Percentiles rank a stretch among this genome's conserved stretches.
Evolutionary conservation across 805 yeast species (phyloP).

Genomic region (Saccharomycopsis schoenii): DNA sequence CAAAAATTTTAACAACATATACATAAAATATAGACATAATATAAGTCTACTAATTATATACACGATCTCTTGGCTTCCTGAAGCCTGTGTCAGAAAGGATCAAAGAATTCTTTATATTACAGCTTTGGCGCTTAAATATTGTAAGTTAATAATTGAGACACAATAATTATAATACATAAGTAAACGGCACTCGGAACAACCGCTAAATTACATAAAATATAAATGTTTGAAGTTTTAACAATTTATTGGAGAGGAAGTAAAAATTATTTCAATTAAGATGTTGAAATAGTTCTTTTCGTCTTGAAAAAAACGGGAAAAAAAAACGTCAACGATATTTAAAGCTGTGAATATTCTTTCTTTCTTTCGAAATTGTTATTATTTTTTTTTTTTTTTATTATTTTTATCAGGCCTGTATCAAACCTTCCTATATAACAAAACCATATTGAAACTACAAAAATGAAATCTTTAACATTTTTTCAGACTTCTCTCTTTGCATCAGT

Average conservation of each 20-base stretch:
- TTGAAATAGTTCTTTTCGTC: background rate
- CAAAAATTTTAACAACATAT: background rate
- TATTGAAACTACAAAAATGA: background rate
- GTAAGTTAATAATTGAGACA: background rate
- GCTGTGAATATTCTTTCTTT: background rate
- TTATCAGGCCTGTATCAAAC: background rate
- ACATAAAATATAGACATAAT: background rate
- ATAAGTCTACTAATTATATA: background rate
- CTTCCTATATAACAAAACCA: background rate
- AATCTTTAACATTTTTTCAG: background rate
- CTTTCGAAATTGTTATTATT: too few relatives aligned
- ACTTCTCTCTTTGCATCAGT: background rate
- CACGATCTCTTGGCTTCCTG: too few relatives aligned
- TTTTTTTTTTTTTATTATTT: background rate
- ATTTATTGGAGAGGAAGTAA: background rate
- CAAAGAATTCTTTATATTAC: too few relatives aligned
- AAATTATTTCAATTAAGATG: background rate
- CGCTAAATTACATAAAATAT: too few relatives aligned
- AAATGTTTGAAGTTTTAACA: background rate
- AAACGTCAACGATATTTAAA: background rate
- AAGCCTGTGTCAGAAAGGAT: too few relatives aligned
- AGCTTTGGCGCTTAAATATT: background rate
- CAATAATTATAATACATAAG: too few relatives aligned
- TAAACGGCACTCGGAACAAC: too few relatives aligned
- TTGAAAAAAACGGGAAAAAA: too few relatives aligned